Base-by-base conservation (phyloP, 768 basidiomycete genomes). In the Rhodosporidiobolus odoratus region DNA sequence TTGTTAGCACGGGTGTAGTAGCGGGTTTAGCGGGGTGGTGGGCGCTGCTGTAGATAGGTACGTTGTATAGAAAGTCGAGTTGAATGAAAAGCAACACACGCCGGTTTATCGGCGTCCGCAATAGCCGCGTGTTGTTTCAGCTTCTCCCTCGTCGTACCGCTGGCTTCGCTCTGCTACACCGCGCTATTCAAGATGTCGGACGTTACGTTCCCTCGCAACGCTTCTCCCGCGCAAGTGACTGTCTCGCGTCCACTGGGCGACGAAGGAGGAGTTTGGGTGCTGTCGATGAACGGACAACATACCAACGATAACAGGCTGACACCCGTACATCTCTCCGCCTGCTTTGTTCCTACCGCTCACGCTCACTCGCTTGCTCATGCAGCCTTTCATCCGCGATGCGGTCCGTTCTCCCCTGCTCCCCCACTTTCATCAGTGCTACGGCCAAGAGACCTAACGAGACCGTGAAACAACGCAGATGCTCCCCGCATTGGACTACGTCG, bases 1-100 rank as follows among this genome's bases (percentile, higher is more conserved):
- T 83, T 8, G 37, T 84, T 1, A 47, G 41, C 13, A 84, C 83
- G 6, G 82, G 82, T 15, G 75, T 79, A n/a, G 56, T 79, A 10
- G 82, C 83, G 1, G 81, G 79, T 30, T 75, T 83, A 3, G 83
- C 53, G 6, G 64, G 32, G 45, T 43, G 34, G 58, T 70, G 30
- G 15, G 63, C 58, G 0, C 13, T 34, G 9, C n/a, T 25, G 59
- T 68, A 52, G 45, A 41, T 8, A 23, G 34, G 40, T 52, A 7
- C 1, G 2, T 27, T 21, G 15, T n/a, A 16, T 35, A 9, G 4
- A 21, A 25, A 50, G 19, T 50, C 15, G 17, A 16, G 25, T 19
- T 19, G 48, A 50, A 50, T 19, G 48, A 50, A 23, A 56, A 23
- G 32, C 34, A 10, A 30, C 12, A 30, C 12, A 9, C 8, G 21